Base-by-base conservation (phyloP, 495 filamentous ascomycete genomes). In the Podospora anserina region DNA sequence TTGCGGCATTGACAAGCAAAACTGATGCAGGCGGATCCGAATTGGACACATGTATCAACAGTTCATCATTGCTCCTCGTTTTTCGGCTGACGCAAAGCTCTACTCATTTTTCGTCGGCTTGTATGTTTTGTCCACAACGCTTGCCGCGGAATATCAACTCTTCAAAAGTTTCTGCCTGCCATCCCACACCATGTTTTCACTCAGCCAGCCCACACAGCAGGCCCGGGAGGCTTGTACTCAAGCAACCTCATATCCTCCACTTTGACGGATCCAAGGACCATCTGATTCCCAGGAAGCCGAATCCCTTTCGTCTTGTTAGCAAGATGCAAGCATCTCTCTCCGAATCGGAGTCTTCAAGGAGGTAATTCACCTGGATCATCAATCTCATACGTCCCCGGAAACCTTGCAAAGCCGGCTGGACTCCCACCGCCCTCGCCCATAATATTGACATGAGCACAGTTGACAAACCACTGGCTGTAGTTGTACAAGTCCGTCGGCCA, bases 361-460 rank as follows among this genome's bases (percentile, higher is more conserved):
- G 5, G 20, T 4, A 4, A 39, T 59, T 63, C 44, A 72, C 72
- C 72, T 16, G 70, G 64, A 54, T 74, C 69, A 2, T 65, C 68
- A 7, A 34, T 32, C 7, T 62, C 23, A 30, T 74, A 74, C 2
- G 65, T 62, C 9, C 72, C 72, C 0, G 72, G 72, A 49, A 74
- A 69, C 26, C 27, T 68, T 4, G 62, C 65, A 44, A 74, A 69
- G 15, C 54, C 61, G 7, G 61, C 64, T 1, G 70, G 67, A 28
- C 20, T 63, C 4, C 67, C 70, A 0, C 63, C 69, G 0, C 69
- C 70, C 0, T 65, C 64, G 3, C 70, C 65, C 5, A 69, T 59
- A 23, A 74, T 68, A 26, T 72, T 68, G 61, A 74, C 44, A 30
- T 66, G 55, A 1, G 72, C 72, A 39, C 72, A 74, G 65, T 69